phyloP scores from a whole-genome alignment of 768 basidiomycete species.

The Pisolithus sp. region DNA sequence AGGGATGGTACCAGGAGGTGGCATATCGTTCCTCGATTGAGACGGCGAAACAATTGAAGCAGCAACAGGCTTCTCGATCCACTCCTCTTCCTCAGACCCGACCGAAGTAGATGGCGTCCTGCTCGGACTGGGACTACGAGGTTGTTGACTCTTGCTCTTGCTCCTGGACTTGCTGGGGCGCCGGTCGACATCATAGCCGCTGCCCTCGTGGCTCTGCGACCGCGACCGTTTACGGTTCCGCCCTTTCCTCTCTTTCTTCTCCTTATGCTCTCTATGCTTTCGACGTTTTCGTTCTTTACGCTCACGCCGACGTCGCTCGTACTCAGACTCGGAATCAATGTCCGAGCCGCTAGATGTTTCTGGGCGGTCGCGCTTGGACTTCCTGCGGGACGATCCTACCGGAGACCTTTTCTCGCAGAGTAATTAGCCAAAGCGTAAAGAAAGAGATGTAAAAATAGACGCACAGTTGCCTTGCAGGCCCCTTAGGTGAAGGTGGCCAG shows the following conservation, averaged over 20 bases:
- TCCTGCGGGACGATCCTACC: constrained; percentile 46
- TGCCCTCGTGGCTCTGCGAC: constrained; percentile 31
- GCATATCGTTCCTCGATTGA: constrained; percentile 17
- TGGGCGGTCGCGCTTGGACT: constrained; percentile 53
- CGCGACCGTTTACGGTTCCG: constrained; percentile 29
- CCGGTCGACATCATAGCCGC: constrained; percentile 28
- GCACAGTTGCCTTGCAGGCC: constrained; percentile 51
- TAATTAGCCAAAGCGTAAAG: background rate
- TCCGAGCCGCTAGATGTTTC: constrained; percentile 33
- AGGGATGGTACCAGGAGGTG: constrained; percentile 17
- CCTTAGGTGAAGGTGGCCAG: constrained; percentile 83
- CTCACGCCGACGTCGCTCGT: constrained; percentile 50
- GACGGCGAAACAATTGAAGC: constrained; percentile 21
- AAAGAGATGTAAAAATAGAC: constrained; percentile 18
- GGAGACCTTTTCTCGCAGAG: constrained; percentile 45
- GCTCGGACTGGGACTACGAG: constrained; percentile 27
- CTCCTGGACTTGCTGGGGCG: constrained; percentile 20
- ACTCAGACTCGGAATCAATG: constrained; percentile 40
- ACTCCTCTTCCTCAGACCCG: constrained; percentile 41
- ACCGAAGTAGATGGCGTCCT: constrained; percentile 24
- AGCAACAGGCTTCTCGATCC: constrained; percentile 54
- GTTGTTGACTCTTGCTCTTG: constrained; percentile 28
- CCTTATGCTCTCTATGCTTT: constrained; percentile 41
- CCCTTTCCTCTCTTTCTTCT: constrained; percentile 34
- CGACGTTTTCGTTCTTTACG: constrained; percentile 55